A percentile compares a stretch with the other conserved stretches of the same genome.
Conservation (phyloP, 768 basidiomycete species). For the Amanita exitialis region DNA sequence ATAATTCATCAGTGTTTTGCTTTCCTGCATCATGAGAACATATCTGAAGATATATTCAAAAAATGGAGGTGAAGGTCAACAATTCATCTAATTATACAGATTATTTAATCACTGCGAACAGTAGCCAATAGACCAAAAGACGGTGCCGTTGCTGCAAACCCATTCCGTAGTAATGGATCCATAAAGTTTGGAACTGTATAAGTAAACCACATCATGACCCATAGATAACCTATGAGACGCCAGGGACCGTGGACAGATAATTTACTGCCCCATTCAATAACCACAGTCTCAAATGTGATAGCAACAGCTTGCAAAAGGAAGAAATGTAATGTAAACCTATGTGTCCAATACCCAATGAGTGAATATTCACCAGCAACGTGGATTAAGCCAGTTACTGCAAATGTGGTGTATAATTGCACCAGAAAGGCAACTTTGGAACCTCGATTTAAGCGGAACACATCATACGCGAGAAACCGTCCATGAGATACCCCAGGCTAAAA, state of each 20-base stretch:
- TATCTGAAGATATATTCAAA: too few species aligned
- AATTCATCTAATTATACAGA: too few species aligned
- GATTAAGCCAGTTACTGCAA: slow-evolving; percentile 20
- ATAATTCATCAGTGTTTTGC: too few species aligned
- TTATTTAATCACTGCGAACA: not conserved
- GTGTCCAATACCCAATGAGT: slow-evolving; percentile 11
- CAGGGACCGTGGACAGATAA: slow-evolving; percentile 5
- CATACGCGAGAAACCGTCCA: slow-evolving; percentile 6
- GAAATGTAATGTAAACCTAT: slow-evolving; percentile 12
- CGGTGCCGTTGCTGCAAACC: not conserved
- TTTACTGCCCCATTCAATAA: slow-evolving; percentile 12
- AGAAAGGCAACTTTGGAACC: slow-evolving; percentile 10
- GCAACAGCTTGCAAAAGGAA: slow-evolving; percentile 21
- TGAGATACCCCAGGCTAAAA: slow-evolving; percentile 4
- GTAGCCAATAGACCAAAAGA: not conserved
- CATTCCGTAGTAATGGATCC: not conserved
- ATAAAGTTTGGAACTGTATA: not conserved
- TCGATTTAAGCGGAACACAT: slow-evolving; percentile 3
- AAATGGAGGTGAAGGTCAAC: too few species aligned
- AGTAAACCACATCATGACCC: not conserved
- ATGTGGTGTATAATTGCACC: slow-evolving; percentile 15
- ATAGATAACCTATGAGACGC: not conserved
- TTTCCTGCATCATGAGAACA: too few species aligned
- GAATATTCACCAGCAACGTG: slow-evolving; percentile 24
- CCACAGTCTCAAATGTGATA: slow-evolving; percentile 23